These are phyloP conservation scores for Conticribra guillardii DNA, from an alignment of 108 stramenopile species.

Conservation along the genomic window DNA sequence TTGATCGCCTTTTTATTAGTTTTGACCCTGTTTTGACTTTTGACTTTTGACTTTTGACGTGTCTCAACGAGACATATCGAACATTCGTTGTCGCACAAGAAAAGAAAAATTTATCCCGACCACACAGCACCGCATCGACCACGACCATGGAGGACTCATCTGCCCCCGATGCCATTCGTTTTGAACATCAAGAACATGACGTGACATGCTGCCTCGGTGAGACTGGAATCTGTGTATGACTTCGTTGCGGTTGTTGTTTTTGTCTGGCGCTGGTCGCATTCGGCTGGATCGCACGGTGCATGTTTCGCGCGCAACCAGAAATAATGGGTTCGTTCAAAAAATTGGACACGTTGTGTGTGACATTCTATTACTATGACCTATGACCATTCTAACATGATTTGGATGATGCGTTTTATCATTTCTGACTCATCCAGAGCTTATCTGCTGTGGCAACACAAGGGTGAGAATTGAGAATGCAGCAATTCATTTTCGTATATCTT, in stretches of 20 bases:
- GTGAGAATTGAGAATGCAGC: neutral
- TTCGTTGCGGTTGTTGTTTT: neutral
- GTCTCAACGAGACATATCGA: too few relatives aligned
- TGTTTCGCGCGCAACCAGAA: too few relatives aligned
- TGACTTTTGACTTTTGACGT: too few relatives aligned
- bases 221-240: neutral
- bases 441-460: conserved; percentile 3
- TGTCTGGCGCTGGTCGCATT: too few relatives aligned
- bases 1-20: too few relatives aligned
- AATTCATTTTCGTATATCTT: neutral
- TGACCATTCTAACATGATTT: neutral
- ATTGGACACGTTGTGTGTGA: neutral
- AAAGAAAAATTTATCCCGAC: too few relatives aligned
- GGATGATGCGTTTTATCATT: neutral
- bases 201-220: conserved; percentile 13
- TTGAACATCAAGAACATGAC: conserved; percentile 5
- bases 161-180: conserved; percentile 4
- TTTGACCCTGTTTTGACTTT: too few relatives aligned
- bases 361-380: neutral
- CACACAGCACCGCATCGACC: too few relatives aligned
- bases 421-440: neutral
- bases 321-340: too few relatives aligned
- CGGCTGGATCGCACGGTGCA: too few relatives aligned
- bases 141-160: neutral
- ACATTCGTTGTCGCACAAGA: too few relatives aligned